Evolutionary conservation across 2,329 filamentous ascomycete species (phyloP).

Genomic region (Ceratocystis alfenasii): DNA sequence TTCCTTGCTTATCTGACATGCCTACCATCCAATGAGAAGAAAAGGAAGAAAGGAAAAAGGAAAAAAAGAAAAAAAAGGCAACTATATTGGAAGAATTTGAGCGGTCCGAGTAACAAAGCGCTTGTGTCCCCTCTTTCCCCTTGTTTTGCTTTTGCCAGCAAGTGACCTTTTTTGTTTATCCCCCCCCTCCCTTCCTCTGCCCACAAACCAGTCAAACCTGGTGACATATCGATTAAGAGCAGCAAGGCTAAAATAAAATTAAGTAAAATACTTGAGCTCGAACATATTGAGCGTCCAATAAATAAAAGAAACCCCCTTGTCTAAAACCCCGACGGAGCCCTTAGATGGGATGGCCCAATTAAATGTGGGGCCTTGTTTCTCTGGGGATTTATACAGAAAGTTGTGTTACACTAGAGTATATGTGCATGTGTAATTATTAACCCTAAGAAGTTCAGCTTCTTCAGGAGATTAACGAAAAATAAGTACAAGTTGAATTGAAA

Average conservation of each 20-base stretch:
- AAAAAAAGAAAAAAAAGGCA: background rate
- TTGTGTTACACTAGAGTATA: no score
- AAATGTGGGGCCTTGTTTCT: no score
- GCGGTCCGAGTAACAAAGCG: no score
- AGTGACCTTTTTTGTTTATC: background rate
- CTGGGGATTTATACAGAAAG: no score
- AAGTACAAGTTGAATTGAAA: no score
- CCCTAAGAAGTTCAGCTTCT: no score
- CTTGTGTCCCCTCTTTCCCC: background rate
- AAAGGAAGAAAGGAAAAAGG: background rate
- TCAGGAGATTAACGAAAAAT: no score
- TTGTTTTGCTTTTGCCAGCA: background rate
- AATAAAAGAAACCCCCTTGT: background rate
- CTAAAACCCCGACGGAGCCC: no score
- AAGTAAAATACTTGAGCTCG: background rate
- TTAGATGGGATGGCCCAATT: no score
- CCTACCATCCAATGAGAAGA: background rate
- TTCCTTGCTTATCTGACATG: no score
- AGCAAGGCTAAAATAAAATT: background rate
- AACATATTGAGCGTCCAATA: background rate
- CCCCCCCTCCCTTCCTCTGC: background rate
- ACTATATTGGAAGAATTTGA: background rate
- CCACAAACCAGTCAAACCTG: background rate
- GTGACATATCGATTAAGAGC: conserved; percentile 5
- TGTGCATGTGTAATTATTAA: no score